Percentiles rank a stretch among this genome's conserved stretches.
phyloP scores from a whole-genome alignment of 768 basidiomycete species.

The Galerina marginata region DNA sequence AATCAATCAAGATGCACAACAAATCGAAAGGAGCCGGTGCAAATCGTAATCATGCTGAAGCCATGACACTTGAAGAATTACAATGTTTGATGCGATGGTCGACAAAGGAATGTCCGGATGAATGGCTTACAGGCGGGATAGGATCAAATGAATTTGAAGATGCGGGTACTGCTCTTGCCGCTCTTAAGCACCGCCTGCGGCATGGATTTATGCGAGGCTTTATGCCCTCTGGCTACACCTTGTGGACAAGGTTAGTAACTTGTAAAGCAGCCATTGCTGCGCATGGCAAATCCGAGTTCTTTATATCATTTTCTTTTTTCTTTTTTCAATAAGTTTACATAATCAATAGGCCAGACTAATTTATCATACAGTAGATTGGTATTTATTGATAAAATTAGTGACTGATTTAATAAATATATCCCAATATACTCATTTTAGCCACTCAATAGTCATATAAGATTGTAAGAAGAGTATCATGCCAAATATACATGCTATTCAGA shows the following conservation, averaged over 20 bases:
- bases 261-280: no score
- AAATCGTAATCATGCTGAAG: conserved; percentile 35
- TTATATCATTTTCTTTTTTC: no score
- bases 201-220: conserved; percentile 38
- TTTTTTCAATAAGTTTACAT: no score
- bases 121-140: not conserved
- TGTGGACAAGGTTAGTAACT: conserved; percentile 35
- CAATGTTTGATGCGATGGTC: conserved; percentile 32
- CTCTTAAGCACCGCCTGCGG: conserved; percentile 18
- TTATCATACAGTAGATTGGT: no score
- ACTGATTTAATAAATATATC: no score
- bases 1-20: conserved; percentile 28
- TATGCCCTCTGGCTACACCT: conserved; percentile 27
- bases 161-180: conserved; percentile 5
- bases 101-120: conserved; percentile 20
- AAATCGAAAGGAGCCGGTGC: conserved; percentile 23
- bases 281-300: no score
- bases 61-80: conserved; percentile 38
- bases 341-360: no score
- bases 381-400: no score
- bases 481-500: no score
- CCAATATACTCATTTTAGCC: no score
- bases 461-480: no score
- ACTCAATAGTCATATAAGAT: no score
- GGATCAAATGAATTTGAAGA: not conserved